Percentiles rank a stretch among this genome's conserved stretches.
phyloP scores from a whole-genome alignment of 129 eudicot species.

The Ambrosia artemisiifolia region DNA sequence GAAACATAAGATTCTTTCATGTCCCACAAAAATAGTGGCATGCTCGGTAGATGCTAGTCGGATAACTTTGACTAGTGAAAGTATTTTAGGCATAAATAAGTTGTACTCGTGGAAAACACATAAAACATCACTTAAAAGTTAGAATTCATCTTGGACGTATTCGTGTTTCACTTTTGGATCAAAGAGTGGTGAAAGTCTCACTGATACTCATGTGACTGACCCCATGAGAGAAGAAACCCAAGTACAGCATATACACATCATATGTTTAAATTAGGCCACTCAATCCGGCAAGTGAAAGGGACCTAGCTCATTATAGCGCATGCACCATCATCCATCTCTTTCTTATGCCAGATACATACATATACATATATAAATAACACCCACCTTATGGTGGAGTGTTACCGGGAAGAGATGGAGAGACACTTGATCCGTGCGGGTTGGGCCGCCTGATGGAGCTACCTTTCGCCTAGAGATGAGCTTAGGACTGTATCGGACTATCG shows the following conservation, averaged over 20 bases:
- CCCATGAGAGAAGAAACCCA: conserved; percentile 35
- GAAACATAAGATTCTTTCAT: not conserved
- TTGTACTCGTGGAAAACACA: not conserved
- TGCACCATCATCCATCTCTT: conserved; percentile 33
- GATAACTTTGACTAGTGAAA: conserved; percentile 6
- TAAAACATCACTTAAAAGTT: not conserved
- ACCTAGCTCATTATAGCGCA: conserved; percentile 24
- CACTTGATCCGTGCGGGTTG: too few relatives aligned
- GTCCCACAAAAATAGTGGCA: not conserved
- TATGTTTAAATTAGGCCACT: conserved; percentile 29
- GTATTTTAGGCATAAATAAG: not conserved
- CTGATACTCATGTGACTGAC: conserved; percentile 37
- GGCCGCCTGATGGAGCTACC: too few relatives aligned
- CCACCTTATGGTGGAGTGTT: too few relatives aligned
- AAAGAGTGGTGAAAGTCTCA: conserved; percentile 6
- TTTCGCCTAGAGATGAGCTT: too few relatives aligned
- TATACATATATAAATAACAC: not conserved
- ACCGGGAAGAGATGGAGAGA: too few relatives aligned
- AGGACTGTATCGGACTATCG: too few relatives aligned
- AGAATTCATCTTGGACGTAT: conserved; percentile 20
- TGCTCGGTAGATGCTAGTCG: not conserved
- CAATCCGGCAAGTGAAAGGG: conserved; percentile 45
- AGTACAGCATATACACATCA: conserved; percentile 31
- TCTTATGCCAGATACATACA: conserved; percentile 5
- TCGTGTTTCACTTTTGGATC: conserved; percentile 7